phyloP scores from a whole-genome alignment of 2,329 filamentous ascomycete genomes.

The Sporothrix mexicana region DNA sequence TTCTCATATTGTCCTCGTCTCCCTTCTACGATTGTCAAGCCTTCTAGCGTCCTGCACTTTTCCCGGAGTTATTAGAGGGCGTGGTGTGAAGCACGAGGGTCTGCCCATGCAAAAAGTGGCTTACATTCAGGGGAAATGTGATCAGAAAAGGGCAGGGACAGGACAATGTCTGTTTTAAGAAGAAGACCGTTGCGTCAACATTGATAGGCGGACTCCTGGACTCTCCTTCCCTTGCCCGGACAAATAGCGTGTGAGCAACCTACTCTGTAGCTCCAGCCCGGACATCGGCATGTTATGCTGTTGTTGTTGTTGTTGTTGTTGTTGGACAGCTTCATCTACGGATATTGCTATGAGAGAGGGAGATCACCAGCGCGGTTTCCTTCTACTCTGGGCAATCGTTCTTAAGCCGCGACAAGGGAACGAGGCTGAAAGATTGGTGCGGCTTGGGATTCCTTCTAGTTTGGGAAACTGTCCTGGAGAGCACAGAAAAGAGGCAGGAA shows the following conservation, averaged over 20 bases:
- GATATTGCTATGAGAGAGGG: neutral
- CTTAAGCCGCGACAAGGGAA: neutral
- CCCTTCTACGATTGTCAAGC: neutral
- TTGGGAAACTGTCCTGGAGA: neutral
- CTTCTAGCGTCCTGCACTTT: conserved; percentile 8
- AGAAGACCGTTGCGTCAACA: neutral
- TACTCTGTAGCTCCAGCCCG: neutral
- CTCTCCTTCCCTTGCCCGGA: neutral
- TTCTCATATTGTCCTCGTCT: conserved; percentile 4
- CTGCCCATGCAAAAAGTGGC: neutral
- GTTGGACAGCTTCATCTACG: neutral
- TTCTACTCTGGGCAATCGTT: neutral
- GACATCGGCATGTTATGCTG: neutral
- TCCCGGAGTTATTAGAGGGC: neutral
- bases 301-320: neutral
- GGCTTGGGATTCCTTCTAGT: conserved; percentile 12
- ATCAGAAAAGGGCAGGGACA: neutral
- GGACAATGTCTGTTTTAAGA: neutral
- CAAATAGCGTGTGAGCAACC: too few relatives aligned
- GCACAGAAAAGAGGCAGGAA: neutral
- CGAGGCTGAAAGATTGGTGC: neutral
- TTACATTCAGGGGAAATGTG: neutral
- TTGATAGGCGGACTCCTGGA: neutral
- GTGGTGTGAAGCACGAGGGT: neutral
- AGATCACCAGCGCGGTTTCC: neutral